Evolutionary conservation across 106 monocot species (phyloP).

Genomic region (Dendrobium officinale): DNA sequence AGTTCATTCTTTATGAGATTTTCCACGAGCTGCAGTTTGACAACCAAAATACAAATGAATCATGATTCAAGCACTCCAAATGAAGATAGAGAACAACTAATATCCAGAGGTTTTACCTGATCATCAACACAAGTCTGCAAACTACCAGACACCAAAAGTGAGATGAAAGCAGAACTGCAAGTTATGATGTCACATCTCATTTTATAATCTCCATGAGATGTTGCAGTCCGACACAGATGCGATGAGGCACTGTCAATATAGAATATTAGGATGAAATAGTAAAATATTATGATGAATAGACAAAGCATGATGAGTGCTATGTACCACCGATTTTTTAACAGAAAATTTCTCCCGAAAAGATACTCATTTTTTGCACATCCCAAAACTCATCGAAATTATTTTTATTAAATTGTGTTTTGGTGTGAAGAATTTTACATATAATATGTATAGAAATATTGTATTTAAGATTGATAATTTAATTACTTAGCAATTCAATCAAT

Average conservation of each 20-base stretch:
- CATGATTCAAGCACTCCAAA: background rate
- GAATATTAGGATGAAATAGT: background rate
- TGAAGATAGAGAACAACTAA: background rate
- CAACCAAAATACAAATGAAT: background rate
- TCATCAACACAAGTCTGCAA: slow-evolving; percentile 69
- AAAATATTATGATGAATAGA: background rate
- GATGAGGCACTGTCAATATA: slow-evolving; percentile 44
- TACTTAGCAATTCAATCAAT: too few relatives aligned
- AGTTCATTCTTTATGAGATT: slow-evolving; percentile 58
- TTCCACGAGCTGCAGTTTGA: slow-evolving; percentile 50
- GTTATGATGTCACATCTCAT: slow-evolving; percentile 73
- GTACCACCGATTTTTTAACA: background rate
- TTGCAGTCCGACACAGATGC: slow-evolving; percentile 54
- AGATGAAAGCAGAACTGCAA: slow-evolving; percentile 52
- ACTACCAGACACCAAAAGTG: slow-evolving; percentile 67
- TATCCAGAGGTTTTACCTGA: slow-evolving; percentile 28
- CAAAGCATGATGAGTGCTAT: background rate
- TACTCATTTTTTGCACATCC: too few relatives aligned
- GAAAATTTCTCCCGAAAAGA: too few relatives aligned
- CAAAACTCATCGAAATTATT: too few relatives aligned
- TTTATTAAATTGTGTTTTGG: too few relatives aligned
- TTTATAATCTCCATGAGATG: slow-evolving; percentile 57
- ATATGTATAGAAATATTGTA: too few relatives aligned
- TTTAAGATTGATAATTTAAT: too few relatives aligned
- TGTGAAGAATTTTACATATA: too few relatives aligned